Conservation (phyloP, 2,329 filamentous ascomycete species). For the Didymella pomorum region DNA sequence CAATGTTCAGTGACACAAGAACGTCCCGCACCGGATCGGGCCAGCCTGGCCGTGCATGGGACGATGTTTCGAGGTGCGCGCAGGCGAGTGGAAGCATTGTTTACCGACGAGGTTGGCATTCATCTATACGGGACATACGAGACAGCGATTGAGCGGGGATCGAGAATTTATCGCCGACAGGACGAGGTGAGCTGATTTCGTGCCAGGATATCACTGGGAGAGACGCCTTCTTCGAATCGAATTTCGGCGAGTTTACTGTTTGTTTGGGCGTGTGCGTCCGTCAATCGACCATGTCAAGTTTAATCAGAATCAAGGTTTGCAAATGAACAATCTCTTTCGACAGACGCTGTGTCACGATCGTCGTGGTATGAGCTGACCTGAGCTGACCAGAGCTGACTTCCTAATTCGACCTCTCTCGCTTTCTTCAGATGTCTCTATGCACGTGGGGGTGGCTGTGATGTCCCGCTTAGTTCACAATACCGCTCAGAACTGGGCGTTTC, state of each 20-base stretch:
- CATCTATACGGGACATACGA: conserved; percentile 26
- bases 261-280: neutral
- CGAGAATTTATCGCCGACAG: conserved; percentile 30
- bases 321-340: conserved; percentile 4
- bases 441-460: conserved; percentile 8
- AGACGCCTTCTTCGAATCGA: neutral
- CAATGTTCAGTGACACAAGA: conserved; percentile 26
- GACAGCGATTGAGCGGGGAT: conserved; percentile 26
- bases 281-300: neutral
- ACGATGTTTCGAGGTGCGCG: conserved; percentile 21
- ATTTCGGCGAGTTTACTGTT: neutral
- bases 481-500: neutral
- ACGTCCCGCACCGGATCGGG: conserved; percentile 32
- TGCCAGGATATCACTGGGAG: neutral
- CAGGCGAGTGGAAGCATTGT: conserved; percentile 22
- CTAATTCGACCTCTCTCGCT: conserved; percentile 9
- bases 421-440: neutral
- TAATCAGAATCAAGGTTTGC: neutral
- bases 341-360: conserved; percentile 9
- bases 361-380: conserved; percentile 11
- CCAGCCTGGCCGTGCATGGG: conserved; percentile 15
- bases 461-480: neutral
- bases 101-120: conserved; percentile 7
- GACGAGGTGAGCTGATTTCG: conserved; percentile 20
- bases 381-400: neutral